Evolutionary conservation across 495 filamentous ascomycete species (phyloP).

Genomic region (Alectoria sarmentosa): DNA sequence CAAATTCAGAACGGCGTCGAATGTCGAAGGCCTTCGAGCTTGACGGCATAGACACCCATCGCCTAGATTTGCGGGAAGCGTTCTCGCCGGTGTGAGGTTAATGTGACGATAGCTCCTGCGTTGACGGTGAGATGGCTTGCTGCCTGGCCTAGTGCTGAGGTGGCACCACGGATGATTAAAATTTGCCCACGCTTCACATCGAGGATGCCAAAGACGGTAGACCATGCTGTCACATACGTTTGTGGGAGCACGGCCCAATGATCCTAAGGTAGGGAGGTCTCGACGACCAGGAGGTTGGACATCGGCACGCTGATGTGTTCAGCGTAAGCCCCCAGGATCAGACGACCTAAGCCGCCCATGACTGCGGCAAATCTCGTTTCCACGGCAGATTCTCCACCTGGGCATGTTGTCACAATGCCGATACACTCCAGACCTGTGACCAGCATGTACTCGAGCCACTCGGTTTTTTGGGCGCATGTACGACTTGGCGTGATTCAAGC

Average conservation of each 20-base stretch:
- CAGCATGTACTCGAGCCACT: not conserved
- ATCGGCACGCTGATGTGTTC: not conserved
- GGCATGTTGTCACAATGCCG: not conserved
- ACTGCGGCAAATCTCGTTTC: not conserved
- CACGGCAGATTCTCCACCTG: not conserved
- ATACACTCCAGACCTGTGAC: not conserved
- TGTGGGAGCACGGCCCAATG: not conserved
- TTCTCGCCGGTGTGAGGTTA: slow-evolving; percentile 34
- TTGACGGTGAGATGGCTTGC: slow-evolving; percentile 40
- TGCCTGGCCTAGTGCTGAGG: slow-evolving; percentile 39
- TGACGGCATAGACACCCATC: not conserved
- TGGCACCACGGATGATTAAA: slow-evolving; percentile 37
- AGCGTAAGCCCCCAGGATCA: not conserved
- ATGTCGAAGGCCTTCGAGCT: not conserved
- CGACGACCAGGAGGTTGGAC: not conserved
- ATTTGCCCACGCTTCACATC: not conserved
- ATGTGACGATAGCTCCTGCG: slow-evolving; percentile 35
- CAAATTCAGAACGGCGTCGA: not conserved
- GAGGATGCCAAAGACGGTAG: not conserved
- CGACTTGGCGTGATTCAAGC: not conserved
- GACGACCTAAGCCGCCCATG: not conserved
- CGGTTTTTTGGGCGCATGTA: not conserved
- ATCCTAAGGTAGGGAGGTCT: not conserved
- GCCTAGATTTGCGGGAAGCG: slow-evolving; percentile 16
- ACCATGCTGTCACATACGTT: not conserved